Base-by-base conservation (phyloP, 768 basidiomycete species). In the Mycena galericulata region DNA sequence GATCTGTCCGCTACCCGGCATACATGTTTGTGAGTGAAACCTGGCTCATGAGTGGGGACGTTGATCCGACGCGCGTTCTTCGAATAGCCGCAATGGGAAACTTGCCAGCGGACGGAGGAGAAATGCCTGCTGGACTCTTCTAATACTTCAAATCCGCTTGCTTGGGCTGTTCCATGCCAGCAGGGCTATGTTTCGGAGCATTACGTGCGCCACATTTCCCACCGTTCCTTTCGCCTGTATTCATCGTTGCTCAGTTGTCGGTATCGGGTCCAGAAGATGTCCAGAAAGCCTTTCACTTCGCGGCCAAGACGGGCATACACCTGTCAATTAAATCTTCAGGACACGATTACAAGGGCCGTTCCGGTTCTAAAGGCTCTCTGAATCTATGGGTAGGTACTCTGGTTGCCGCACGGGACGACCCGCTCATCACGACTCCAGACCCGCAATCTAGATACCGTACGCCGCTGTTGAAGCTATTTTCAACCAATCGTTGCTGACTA, bases 41-140 rank as follows among this genome's bases (percentile, higher is more conserved):
- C 15, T 22, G 30, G 29, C 5, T 30, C 9, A 12, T n/a, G 41
- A 34, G 18, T 20, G 20, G 20, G 3, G 20, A 24, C 32, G 11
- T 55, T 65, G 30, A 26, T 38, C 45, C 15, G 17, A 43, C 51
- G 8, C 47, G 32, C 30, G 27, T 61, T 60, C 45, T 20, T 36
- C 45, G 22, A 53, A 45, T 50, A 83, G 79, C 68, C 78, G 12
- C 75, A 81, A 68, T 81, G 79, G 81, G 82, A 80, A 65, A 79
- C 79, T 4, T 83, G 82, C 62, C 77, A 79, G 69, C 55, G 65
- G 40, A 73, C 56, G 17, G 49, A 65, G 4, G 64, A 76, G 20
- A 61, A 70, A 26, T 83, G 82, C 56, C 56, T 81, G 4, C 74
- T 82, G 9, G 76, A 82, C 67, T 69, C 56, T 38, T 32, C 71